phyloP scores from a whole-genome alignment of 176 grass and related monocot genomes.

The Ensete ventricosum region DNA sequence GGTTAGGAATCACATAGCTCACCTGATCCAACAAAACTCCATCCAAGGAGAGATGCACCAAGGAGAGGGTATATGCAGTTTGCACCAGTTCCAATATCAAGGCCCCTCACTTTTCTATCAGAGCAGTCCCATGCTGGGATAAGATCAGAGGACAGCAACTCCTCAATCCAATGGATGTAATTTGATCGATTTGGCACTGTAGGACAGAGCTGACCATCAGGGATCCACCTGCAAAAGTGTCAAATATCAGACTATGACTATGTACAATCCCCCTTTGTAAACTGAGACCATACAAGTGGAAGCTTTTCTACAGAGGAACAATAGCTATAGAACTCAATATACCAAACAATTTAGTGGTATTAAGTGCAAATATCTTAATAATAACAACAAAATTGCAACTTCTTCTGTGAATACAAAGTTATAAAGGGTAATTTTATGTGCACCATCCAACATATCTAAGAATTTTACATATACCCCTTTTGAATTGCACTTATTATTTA shows the following conservation, averaged over 20 bases:
- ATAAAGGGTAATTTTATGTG: too few relatives aligned
- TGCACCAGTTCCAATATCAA: conserved; percentile 86
- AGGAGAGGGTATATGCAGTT: conserved; percentile 96
- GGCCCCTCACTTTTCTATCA: conserved; percentile 44
- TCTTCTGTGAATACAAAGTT: too few relatives aligned
- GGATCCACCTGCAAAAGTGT: conserved; percentile 69
- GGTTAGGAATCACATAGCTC: background rate
- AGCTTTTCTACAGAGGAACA: background rate
- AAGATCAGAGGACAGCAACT: conserved; percentile 57
- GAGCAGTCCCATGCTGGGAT: conserved; percentile 45
- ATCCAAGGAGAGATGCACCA: conserved; percentile 70
- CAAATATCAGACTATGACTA: background rate
- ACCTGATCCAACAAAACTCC: conserved; percentile 89
- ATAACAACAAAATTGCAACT: background rate
- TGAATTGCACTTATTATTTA: too few relatives aligned
- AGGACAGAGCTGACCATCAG: conserved; percentile 73
- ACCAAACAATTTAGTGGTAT: too few relatives aligned
- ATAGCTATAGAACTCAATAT: too few relatives aligned
- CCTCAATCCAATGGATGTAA: conserved; percentile 96
- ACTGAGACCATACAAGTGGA: background rate
- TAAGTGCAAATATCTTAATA: too few relatives aligned
- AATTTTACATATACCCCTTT: too few relatives aligned
- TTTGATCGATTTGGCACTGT: conserved; percentile 90
- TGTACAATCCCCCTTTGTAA: background rate
- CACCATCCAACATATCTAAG: too few relatives aligned